Conservation (phyloP, 129 eudicot species). For the Glebionis coronaria region DNA sequence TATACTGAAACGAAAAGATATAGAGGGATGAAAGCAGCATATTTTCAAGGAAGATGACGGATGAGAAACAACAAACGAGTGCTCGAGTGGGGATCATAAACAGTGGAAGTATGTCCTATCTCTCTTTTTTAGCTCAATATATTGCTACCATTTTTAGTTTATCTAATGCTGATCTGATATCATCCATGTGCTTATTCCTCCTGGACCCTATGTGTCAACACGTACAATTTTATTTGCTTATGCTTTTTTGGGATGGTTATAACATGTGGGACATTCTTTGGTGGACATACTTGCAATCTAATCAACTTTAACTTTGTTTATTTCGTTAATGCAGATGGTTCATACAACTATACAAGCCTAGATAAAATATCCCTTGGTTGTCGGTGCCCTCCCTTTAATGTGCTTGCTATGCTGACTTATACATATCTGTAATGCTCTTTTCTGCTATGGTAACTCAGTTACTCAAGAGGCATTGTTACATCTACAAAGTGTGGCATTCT, state of each 20-base stretch:
- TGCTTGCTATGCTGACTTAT: background rate
- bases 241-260: background rate
- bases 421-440: background rate
- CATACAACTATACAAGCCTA: background rate
- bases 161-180: constrained; percentile 8
- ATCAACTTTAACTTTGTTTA: background rate
- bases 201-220: constrained; percentile 5
- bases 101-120: constrained; percentile 7
- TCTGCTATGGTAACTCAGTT: background rate
- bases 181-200: constrained; percentile 3
- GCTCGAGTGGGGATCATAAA: background rate
- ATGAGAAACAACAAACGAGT: constrained; percentile 9
- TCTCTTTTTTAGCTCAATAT: constrained; percentile 9
- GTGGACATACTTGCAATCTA: background rate
- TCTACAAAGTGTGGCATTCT: background rate
- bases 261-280: constrained; percentile 2
- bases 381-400: background rate
- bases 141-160: constrained; percentile 10
- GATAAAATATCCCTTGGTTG: background rate
- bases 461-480: background rate
- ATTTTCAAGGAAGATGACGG: constrained; percentile 3
- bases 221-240: background rate
- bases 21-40: background rate
- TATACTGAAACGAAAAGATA: background rate
- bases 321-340: background rate